phyloP scores from a whole-genome alignment of 2,329 filamentous ascomycete species.

The Xylariales sp. region DNA sequence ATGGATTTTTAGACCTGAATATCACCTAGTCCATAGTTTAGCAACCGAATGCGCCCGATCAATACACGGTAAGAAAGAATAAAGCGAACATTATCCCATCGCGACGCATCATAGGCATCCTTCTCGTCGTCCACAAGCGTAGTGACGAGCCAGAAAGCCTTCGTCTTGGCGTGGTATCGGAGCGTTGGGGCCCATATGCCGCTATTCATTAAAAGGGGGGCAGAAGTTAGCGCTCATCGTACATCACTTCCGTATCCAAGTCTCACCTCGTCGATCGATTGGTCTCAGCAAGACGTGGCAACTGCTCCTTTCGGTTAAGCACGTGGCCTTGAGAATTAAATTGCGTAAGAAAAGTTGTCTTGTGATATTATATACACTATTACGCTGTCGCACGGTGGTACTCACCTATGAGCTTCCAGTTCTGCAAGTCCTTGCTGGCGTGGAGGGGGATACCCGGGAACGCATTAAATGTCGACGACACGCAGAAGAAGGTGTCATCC shows the following conservation, averaged over 20 bases:
- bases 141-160: slow-evolving; percentile 58
- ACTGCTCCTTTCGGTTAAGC: slow-evolving; percentile 46
- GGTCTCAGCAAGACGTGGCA: slow-evolving; percentile 46
- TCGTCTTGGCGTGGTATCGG: slow-evolving; percentile 54
- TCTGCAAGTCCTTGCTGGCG: slow-evolving; percentile 56
- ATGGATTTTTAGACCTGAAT: slow-evolving; percentile 58
- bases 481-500: slow-evolving; percentile 57
- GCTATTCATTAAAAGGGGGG: slow-evolving; percentile 33
- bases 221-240: background rate
- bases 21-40: slow-evolving; percentile 52
- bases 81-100: slow-evolving; percentile 50
- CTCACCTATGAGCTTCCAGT: slow-evolving; percentile 52
- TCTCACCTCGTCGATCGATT: slow-evolving; percentile 46
- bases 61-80: background rate
- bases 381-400: background rate
- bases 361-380: background rate
- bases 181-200: slow-evolving; percentile 63
- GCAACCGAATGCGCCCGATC: background rate
- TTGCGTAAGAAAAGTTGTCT: slow-evolving; percentile 8
- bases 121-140: slow-evolving; percentile 54
- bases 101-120: slow-evolving; percentile 46
- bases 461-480: slow-evolving; percentile 57
- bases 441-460: slow-evolving; percentile 60
- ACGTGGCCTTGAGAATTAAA: slow-evolving; percentile 41
- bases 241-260: background rate